Percentiles rank a stretch among this genome's conserved stretches.
phyloP scores from a whole-genome alignment of 108 stramenopile species.

The Mayamaea pseudoterrestris region DNA sequence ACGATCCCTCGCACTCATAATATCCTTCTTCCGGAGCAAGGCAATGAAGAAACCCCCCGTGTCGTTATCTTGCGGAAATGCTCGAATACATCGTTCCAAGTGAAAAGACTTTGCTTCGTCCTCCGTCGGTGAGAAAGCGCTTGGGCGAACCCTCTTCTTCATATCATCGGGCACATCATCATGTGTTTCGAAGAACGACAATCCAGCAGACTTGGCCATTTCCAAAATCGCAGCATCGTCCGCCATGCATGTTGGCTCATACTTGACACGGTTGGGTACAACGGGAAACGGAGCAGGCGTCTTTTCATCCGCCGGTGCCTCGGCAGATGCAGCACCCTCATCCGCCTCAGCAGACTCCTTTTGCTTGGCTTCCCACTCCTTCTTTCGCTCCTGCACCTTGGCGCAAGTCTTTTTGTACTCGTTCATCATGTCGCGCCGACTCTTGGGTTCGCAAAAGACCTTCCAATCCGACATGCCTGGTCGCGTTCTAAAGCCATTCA shows the following conservation, averaged over 20 bases:
- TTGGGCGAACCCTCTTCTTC: conserved; percentile 36
- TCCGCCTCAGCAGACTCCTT: conserved; percentile 2
- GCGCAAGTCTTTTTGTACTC: conserved; percentile 45
- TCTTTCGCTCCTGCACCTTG: conserved; percentile 20
- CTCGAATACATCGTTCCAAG: conserved; percentile 85
- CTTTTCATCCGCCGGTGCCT: conserved; percentile 7
- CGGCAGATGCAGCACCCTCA: neutral
- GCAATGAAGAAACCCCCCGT: conserved; percentile 98
- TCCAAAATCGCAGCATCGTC: conserved; percentile 42
- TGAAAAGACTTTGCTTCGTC: conserved; percentile 65
- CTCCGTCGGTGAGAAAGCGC: conserved; percentile 75
- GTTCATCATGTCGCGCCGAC: conserved; percentile 39
- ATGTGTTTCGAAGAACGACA: conserved; percentile 39
- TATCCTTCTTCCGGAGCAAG: conserved; percentile 74
- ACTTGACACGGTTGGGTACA: conserved; percentile 10
- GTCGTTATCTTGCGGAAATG: conserved; percentile 94
- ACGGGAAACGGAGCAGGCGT: conserved; percentile 4
- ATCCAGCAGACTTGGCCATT: conserved; percentile 38
- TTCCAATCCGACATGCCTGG: conserved; percentile 85
- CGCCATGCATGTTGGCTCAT: conserved; percentile 42
- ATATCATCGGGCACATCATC: conserved; percentile 58
- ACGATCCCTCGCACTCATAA: conserved; percentile 31
- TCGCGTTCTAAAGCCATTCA: conserved; percentile 68
- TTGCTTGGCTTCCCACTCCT: conserved; percentile 32
- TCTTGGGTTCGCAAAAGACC: conserved; percentile 59